Percentiles rank a stretch among this genome's conserved stretches.
phyloP scores from a whole-genome alignment of 108 stramenopile genomes.

The Asterionellopsis glacialis region DNA sequence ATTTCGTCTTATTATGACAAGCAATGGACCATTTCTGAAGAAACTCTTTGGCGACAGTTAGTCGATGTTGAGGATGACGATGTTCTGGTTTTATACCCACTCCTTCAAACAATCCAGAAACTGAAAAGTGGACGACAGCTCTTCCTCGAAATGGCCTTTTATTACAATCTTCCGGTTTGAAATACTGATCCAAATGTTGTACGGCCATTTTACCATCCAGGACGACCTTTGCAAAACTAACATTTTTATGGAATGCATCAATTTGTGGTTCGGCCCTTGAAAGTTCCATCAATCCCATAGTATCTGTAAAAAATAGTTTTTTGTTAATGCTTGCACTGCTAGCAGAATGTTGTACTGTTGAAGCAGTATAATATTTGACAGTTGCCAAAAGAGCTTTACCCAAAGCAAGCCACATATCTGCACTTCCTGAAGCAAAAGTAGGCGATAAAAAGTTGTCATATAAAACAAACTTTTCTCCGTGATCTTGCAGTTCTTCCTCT shows the following conservation, averaged over 20 bases:
- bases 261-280: not conserved
- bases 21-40: not conserved
- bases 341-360: not conserved
- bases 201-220: not conserved
- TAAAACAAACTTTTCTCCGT: not conserved
- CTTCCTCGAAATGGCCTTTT: not conserved
- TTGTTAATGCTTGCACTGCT: not conserved
- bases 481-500: not conserved
- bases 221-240: not conserved
- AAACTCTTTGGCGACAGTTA: slow-evolving; percentile 4
- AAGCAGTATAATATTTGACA: not conserved
- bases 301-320: slow-evolving; percentile 10
- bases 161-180: not conserved
- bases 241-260: not conserved
- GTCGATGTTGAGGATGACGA: slow-evolving; percentile 14
- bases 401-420: slow-evolving; percentile 3
- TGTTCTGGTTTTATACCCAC: not conserved
- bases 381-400: slow-evolving; percentile 5
- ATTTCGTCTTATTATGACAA: too few relatives aligned
- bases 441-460: slow-evolving; percentile 6
- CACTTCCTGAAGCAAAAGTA: slow-evolving; percentile 15
- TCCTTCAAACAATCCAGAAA: not conserved
- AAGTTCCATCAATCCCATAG: slow-evolving; percentile 9
- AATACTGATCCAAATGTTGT: slow-evolving; percentile 1
- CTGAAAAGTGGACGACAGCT: slow-evolving; percentile 11